Evolutionary conservation across 768 basidiomycete genomes (phyloP), one percentile per base, ranked within the genome.

Genomic region (Leucocoprinus birnbaumii): DNA sequence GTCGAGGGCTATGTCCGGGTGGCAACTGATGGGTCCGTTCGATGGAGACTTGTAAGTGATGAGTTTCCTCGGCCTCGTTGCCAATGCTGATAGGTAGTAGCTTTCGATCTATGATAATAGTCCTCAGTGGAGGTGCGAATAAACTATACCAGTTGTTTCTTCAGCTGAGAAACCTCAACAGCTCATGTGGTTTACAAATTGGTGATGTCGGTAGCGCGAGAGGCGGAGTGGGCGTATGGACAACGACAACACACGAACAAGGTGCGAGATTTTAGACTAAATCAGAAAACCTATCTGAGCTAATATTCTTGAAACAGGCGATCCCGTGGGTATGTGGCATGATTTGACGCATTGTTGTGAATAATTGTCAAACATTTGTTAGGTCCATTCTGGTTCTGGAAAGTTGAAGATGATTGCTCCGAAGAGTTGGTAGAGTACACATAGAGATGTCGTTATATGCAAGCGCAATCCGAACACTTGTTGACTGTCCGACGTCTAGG

Each of bases 361-460:
- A 49, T 26, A 31, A 26, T 10, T 27, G 21, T 16, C 40, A 45
- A 25, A 34, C 13, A 1, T 3, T 19, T 21, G n/a, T 10, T 59
- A 87, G 86, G 86, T 41, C 86, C 87, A 2, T 88, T 87, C 63
- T 88, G 85, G 86, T 72, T 88, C 60, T 86, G 83, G 78, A 86
- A 85, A 66, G 79, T 80, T 43, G 68, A 68, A 16, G 73, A 76
- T 9, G 64, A 72, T 49, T 63, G 66, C 61, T 63, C 71, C 13
- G 62, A 65, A 5, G 62, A 72, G 47, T 61, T 77, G 25, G 71
- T 74, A 65, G 71, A 74, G 54, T 68, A 65, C 48, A 68, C 63
- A 3, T 68, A 52, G 62, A 37, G 27, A 13, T 35, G 44, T 47
- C n/a, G n/a, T n/a, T n/a, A n/a, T n/a, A n/a, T n/a, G n/a, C n/a